Percentiles rank a stretch among this genome's conserved stretches.
Evolutionary conservation across 345 rosid genomes (phyloP).

Genomic region (Eucalyptus curtisii): DNA sequence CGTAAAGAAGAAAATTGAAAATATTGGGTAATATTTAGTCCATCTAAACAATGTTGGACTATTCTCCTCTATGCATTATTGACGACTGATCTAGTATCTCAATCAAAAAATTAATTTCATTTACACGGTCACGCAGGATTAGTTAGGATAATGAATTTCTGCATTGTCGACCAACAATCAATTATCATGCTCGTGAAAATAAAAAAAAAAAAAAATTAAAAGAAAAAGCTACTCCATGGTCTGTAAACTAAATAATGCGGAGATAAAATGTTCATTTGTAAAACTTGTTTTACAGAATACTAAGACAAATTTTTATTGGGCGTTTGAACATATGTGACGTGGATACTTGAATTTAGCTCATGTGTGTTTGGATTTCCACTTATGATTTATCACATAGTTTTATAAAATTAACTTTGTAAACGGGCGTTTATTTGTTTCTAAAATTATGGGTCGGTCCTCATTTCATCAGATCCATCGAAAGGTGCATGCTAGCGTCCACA

Average conservation of each 20-base stretch:
- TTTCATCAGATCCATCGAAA: neutral
- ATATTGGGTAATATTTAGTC: neutral
- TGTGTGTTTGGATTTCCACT: neutral
- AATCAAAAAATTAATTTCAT: neutral
- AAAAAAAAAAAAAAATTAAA: neutral
- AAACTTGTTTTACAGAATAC: neutral
- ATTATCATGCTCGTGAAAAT: neutral
- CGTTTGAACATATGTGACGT: neutral
- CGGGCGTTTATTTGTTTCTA: neutral
- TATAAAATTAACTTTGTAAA: neutral
- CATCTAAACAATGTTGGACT: neutral
- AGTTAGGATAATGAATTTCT: neutral
- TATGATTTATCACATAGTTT: neutral
- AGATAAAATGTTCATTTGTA: neutral
- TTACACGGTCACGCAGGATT: neutral
- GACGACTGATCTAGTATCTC: neutral
- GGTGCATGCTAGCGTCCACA: neutral
- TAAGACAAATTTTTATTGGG: neutral
- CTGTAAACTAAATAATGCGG: neutral
- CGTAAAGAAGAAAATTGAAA: neutral
- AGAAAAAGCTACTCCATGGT: neutral
- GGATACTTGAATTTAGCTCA: neutral
- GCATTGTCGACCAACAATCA: neutral
- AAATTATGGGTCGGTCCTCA: neutral
- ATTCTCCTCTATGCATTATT: neutral